These are phyloP conservation scores for Neofusicoccum parvum DNA, from an alignment of 2,329 filamentous ascomycete species.

Conservation along the genomic window DNA sequence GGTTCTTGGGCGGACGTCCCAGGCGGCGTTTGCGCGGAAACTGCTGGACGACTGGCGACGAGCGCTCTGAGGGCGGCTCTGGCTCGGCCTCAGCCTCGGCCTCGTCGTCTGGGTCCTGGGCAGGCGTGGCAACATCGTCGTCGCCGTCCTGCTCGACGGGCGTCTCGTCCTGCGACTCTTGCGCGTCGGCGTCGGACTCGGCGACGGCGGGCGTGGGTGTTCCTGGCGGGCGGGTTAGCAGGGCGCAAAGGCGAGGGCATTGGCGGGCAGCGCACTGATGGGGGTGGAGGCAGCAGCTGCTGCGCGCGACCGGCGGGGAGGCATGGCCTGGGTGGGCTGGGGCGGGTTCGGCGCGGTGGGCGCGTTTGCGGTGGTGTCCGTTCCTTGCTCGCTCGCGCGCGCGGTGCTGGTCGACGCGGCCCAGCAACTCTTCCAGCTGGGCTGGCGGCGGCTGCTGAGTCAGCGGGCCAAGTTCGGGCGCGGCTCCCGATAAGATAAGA, in stretches of 20 bases:
- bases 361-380: background rate
- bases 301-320: conserved; percentile 20
- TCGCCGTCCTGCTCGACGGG: conserved; percentile 36
- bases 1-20: conserved; percentile 85
- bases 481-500: background rate
- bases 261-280: background rate
- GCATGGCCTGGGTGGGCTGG: background rate
- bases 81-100: conserved; percentile 39
- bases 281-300: conserved; percentile 19
- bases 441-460: background rate
- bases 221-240: conserved; percentile 21
- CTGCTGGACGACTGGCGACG: conserved; percentile 56
- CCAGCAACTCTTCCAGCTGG: background rate
- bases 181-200: conserved; percentile 21
- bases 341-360: background rate
- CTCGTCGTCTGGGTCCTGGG: conserved; percentile 51
- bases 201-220: conserved; percentile 35
- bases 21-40: conserved; percentile 71
- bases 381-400: background rate
- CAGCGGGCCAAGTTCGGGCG: background rate
- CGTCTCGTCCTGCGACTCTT: conserved; percentile 37
- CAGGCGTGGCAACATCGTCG: conserved; percentile 43
- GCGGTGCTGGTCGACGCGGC: conserved; percentile 1
- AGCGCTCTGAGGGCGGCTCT: conserved; percentile 46
- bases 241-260: background rate